A percentile compares a stretch with the other conserved stretches of the same genome.
phyloP scores from a whole-genome alignment of 1,284 basidiomycete genomes.

The Marasmius oreades region DNA sequence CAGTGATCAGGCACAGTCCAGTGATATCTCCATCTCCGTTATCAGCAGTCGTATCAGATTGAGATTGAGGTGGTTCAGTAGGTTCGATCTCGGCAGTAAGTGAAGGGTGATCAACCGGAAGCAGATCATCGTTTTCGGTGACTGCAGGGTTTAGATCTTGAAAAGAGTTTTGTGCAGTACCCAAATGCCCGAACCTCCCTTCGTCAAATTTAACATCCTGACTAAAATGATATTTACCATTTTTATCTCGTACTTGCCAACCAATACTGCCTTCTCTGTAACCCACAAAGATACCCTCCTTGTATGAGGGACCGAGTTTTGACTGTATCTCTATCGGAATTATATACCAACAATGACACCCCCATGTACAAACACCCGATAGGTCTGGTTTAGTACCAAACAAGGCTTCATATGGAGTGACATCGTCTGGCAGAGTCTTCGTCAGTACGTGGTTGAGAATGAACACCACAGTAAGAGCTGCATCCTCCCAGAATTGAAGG shows the following conservation, averaged over 20 bases:
- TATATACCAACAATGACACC: not conserved
- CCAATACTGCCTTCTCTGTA: not conserved
- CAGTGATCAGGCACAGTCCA: no score
- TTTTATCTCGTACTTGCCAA: not conserved
- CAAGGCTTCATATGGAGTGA: not conserved
- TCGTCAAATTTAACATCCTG: not conserved
- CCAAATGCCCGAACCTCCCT: not conserved
- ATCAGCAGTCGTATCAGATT: not conserved
- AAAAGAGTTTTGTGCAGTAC: not conserved
- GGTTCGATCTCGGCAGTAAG: not conserved
- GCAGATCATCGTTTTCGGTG: conserved; percentile 15
- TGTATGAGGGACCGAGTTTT: not conserved
- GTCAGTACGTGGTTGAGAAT: not conserved
- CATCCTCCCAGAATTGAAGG: conserved; percentile 17
- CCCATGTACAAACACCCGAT: not conserved
- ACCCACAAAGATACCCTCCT: conserved; percentile 1
- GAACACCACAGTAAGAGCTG: conserved; percentile 4
- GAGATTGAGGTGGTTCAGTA: not conserved
- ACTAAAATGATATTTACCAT: not conserved
- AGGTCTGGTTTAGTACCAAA: not conserved
- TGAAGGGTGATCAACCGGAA: conserved; percentile 5
- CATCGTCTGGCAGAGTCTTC: not conserved
- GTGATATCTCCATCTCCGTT: not conserved
- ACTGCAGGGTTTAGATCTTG: not conserved
- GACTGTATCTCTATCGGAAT: not conserved